Evolutionary conservation across 2,329 filamentous ascomycete species (phyloP), one percentile per base, ranked within the genome.

Genomic region (Mycosphaerella arachidis): DNA sequence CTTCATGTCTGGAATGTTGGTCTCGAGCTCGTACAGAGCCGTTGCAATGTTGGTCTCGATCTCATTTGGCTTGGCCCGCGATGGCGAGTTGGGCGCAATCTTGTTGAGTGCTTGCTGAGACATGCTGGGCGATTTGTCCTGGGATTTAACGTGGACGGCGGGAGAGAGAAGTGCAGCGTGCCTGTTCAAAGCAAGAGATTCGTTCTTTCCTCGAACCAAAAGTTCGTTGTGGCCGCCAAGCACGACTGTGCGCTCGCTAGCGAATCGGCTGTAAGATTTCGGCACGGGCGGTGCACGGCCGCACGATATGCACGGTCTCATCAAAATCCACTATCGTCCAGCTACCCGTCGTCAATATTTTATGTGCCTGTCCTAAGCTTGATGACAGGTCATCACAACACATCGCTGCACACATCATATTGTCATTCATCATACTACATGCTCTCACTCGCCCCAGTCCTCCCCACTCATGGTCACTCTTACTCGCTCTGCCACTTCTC

Each of bases 21-120:
- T 92, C 91, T 99, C 94, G 82, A 99, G 91, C 78, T 99, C 94
- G 85, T 89, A 95, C 71, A 99, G 91, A 83, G 94, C 94, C 82
- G 88, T 90, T 79, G 94, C 94, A 79, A 99, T 95, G 86, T 84
- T 91, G 81, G 86, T 88, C 91, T 99, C 94, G 74, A 97, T 89
- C 89, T 99, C 94, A 72, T 91, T 96, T 73, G 94, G 94, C 83
- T 88, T 95, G 80, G 90, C 86, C 85, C 91, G 87, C 82, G 93
- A 97, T 73, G 93, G 89, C 89, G 91, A 95, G 88, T 94, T 97
- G 79, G 87, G 81, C 78, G 92, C 92, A 81, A 97, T 97, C 91
- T 97, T 97, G 90, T 96, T 96, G 78, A 94, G 82, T 78, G 90
- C 84, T 81, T 90, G 83, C 70, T 75, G 72, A 76, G 79, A 80